Conservation (phyloP, 2,329 filamentous ascomycete genomes). For the Rutstroemia sp. region DNA sequence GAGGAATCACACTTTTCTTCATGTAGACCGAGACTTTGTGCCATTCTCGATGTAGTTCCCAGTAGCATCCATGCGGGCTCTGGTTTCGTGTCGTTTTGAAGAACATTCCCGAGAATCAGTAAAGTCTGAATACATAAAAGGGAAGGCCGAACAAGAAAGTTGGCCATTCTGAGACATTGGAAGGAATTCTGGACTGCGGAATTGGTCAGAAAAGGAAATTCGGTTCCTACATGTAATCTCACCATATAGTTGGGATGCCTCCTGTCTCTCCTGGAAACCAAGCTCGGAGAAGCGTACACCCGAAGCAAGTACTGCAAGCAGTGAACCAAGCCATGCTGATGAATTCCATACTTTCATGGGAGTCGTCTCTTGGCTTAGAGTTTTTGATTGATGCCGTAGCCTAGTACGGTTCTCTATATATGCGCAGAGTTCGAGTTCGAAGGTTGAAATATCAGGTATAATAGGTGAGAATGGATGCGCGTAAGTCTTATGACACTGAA, state of each 20-base stretch:
- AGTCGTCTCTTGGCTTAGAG: neutral
- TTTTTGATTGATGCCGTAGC: neutral
- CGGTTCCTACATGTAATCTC: neutral
- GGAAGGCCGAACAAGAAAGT: conserved; percentile 52
- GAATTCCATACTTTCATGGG: neutral
- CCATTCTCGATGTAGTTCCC: conserved; percentile 54
- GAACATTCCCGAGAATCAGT: conserved; percentile 51
- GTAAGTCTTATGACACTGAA: neutral
- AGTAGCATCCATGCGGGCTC: conserved; percentile 57
- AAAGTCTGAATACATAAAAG: conserved; percentile 56
- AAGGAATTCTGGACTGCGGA: conserved; percentile 31
- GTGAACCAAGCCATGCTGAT: neutral
- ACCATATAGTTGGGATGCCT: neutral
- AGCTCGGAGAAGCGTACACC: neutral
- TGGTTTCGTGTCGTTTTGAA: conserved; percentile 60
- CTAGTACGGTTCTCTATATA: neutral
- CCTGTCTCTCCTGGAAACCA: neutral
- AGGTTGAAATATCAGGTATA: neutral
- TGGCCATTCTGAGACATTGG: conserved; percentile 52
- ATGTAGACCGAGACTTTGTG: conserved; percentile 54
- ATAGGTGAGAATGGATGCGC: neutral
- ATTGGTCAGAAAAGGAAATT: neutral
- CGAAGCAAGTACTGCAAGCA: neutral
- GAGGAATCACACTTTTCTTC: neutral
- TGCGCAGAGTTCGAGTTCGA: neutral